Percentiles rank a stretch among this genome's conserved stretches.
Conservation (phyloP, 129 eudicot genomes). For the Sambucus nigra region DNA sequence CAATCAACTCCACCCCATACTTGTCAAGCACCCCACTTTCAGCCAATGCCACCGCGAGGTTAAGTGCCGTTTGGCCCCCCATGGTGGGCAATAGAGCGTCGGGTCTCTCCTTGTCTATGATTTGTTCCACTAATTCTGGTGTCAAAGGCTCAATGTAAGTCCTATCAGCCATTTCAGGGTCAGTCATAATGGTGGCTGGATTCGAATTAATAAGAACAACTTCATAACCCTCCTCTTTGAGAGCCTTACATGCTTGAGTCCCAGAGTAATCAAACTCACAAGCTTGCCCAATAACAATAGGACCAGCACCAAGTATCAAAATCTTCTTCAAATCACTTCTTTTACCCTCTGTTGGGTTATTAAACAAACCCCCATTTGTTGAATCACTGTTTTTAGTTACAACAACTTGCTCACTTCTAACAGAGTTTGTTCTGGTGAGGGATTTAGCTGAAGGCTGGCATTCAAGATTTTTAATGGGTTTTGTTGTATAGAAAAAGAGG, state of each 20-base stretch:
- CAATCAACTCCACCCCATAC: constrained; percentile 83
- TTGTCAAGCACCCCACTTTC: constrained; percentile 81
- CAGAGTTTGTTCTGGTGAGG: background rate
- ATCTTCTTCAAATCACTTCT: constrained; percentile 91
- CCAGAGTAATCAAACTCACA: constrained; percentile 96
- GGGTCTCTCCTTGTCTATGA: constrained; percentile 76
- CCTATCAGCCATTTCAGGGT: constrained; percentile 89
- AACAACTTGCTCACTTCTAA: no score
- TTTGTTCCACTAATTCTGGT: constrained; percentile 79
- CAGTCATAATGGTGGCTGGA: constrained; percentile 98
- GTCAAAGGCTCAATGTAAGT: constrained; percentile 96
- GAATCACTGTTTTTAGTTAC: no score
- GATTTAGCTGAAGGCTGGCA: background rate
- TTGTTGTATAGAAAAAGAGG: no score
- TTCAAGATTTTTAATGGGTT: no score
- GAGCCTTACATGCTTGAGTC: constrained; percentile 92
- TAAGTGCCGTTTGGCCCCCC: constrained; percentile 98
- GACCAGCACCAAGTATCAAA: constrained; percentile 89
- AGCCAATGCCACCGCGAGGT: constrained; percentile 90
- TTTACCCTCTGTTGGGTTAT: constrained; percentile 38
- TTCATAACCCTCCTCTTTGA: constrained; percentile 89
- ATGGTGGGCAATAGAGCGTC: constrained; percentile 89
- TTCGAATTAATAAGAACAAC: constrained; percentile 48
- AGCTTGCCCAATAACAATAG: constrained; percentile 93
- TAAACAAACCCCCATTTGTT: constrained; percentile 3